These are phyloP conservation scores for Hymenoscyphus fructigenus DNA, from an alignment of 2,329 filamentous ascomycete genomes.

Conservation along the genomic window DNA sequence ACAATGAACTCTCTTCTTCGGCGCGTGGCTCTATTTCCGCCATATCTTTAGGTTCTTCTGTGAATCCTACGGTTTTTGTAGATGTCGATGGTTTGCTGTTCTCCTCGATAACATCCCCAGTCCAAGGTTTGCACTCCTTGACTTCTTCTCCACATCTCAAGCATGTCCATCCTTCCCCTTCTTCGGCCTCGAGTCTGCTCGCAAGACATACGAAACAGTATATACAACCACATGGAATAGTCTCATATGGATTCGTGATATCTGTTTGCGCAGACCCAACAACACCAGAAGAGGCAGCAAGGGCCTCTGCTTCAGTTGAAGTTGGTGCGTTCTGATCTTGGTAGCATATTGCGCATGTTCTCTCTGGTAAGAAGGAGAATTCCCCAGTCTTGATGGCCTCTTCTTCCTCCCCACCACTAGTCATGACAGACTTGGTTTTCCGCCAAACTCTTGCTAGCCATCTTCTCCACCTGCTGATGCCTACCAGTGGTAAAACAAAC, in stretches of 20 bases:
- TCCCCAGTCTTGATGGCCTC: conserved; percentile 65
- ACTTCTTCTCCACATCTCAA: conserved; percentile 82
- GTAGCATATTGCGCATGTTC: conserved; percentile 96
- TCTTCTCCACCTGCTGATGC: conserved; percentile 87
- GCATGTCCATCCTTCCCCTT: conserved; percentile 92
- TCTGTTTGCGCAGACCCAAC: conserved; percentile 88
- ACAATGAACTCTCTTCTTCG: conserved; percentile 17
- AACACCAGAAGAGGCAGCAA: conserved; percentile 72
- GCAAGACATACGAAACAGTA: conserved; percentile 98
- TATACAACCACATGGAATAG: conserved; percentile 82
- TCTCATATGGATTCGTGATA: conserved; percentile 93
- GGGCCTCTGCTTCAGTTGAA: conserved; percentile 71
- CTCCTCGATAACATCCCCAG: conserved; percentile 76
- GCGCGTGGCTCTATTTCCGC: conserved; percentile 25
- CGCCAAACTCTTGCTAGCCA: conserved; percentile 89
- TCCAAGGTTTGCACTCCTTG: conserved; percentile 87
- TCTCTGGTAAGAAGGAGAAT: conserved; percentile 80
- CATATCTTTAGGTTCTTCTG: conserved; percentile 40
- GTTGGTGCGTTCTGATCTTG: conserved; percentile 79
- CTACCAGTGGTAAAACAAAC: conserved; percentile 94
- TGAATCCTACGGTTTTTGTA: conserved; percentile 62
- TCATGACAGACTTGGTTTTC: conserved; percentile 67
- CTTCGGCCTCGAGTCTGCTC: conserved; percentile 83
- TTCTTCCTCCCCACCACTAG: conserved; percentile 49
- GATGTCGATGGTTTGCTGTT: conserved; percentile 37